Evolutionary conservation across 1,284 basidiomycete genomes (phyloP), one percentile per base, ranked within the genome.

Genomic region (Mycosarcoma mackinlayi): DNA sequence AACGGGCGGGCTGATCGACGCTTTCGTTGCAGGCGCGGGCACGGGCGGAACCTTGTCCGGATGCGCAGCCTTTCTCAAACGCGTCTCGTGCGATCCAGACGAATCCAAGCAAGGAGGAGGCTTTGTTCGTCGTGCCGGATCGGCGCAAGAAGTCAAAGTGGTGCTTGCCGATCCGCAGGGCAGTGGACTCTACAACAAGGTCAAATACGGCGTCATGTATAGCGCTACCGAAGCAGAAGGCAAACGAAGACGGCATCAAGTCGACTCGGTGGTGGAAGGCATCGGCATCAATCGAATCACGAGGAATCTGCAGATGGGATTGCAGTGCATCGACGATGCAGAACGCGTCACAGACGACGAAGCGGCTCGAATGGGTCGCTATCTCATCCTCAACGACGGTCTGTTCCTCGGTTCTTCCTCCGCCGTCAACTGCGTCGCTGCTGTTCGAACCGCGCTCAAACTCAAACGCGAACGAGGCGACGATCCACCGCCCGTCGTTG

Each of bases 11-110:
- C 84, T 85, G 21, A 74, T 97, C 1, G 87, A 92, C 76, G 93
- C 91, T 3, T 98, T 98, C 78, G 90, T 99, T 25, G 89, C 91
- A n/a, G 96, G 96, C 1, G 94, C 94, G 61, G 93, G 93, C 87
- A 98, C 95, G 0, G 96, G 96, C 6, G 96, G 96, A 3, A 98
- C 95, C 0, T 88, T 99, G 34, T 90, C 93, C 0, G 96, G 95
- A 0, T 88, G 88, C 1, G 93, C 92, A 0, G 87, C 86, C 39
- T 96, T 87, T 78, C 85, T 98, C 45, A 96, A 86, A 62, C 70
- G 63, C 9, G 64, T 64, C n/a, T 87, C 64, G n/a, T 73, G 64
- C 57, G 57, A 67, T 28, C 58, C 61, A 1, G 55, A 63, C 16
- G 65, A 68, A 19, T 68, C 59, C 2, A 48, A n/a, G 13, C 45